Base-by-base conservation (phyloP, 305 asterid genomes). In the Fraxinus ornus region DNA sequence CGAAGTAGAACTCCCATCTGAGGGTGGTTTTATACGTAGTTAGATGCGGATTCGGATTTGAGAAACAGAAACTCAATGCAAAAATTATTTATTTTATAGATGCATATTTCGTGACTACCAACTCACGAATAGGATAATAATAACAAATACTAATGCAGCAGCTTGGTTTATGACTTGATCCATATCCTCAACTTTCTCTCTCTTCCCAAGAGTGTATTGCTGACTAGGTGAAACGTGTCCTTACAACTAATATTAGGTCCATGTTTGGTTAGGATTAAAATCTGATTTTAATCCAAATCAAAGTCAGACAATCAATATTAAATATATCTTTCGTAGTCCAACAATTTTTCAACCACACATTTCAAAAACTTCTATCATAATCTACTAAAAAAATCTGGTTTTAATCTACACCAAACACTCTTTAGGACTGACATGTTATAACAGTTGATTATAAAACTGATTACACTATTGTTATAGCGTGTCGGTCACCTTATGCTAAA, bases 161-260 rank as follows among this genome's bases (percentile, higher is more conserved):
- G 39, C 75, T 37, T 70, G 75, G 75, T 70, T 79, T 83, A 79
- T 81, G 86, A 79, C 75, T 70, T 6, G 19, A 82, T 89, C 89
- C 89, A 89, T 84, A 78, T 82, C 85, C 88, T 36, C 37, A 80
- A 62, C 78, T 57, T 49, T 33, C 10, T 36, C 39, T 84, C 80
- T 41, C 79, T 32, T 9, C 44, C 57, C 47, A 24, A 41, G 26
- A 12, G 81, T n/a, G 49, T 82, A 17, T 66, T 28, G 75, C 39
- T 68, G 75, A 68, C 75, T 28, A n/a, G 74, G 36, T 66, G 37
- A 13, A 32, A 13, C 74, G 37, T 68, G 75, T 68, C 32, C 74
- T 66, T 62, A 22, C 26, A 19, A 57, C 68, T 17, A n/a, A 17
- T 2, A 55, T 2, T 39, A 36, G 41, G 41, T 28, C 32, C 3